Evolutionary conservation across 2,329 filamentous ascomycete species (phyloP), one percentile per base, ranked within the genome.

Genomic region (Xylogone sp.): DNA sequence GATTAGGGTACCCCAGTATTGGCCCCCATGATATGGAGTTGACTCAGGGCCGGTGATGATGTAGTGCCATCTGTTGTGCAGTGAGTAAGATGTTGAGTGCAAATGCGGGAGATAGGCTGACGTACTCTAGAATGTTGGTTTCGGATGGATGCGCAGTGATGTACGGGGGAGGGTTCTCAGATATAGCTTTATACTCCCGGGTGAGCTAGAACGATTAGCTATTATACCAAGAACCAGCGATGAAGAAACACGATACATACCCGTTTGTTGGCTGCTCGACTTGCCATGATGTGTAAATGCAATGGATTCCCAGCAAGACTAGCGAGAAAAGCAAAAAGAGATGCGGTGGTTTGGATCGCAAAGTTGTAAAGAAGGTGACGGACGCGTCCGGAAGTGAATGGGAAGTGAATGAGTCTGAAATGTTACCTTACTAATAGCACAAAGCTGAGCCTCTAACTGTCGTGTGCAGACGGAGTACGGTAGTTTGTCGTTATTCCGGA

Each of bases 1-100:
- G 59, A 95, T 86, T 47, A 99, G 79, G 1, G 93, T 97, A 45
- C 94, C 94, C 94, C 94, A 99, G 76, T 97, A 99, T 70, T 99
- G 94, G 44, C 94, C 94, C 65, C 86, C 85, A 63, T 95, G 84
- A 69, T 99, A 99, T 2, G 94, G 93, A 1, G 94, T 99, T 54
- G 92, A 83, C 55, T 95, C 91, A 29, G 94, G 93, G 2, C 94
- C 94, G 34, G 92, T 97, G 59, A 97, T 88, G 66, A 97, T 89
- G 74, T 95, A 96, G 73, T 96, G 90, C 90, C 90, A 96, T 73
- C 86, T 88, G 64, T 29, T 3, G n/a, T 16, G 42, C 47, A 45
- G 27, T 62, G 46, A 57, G 57, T 43, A 50, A n/a, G n/a, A n/a
- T 46, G 21, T 27, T 1, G 6, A 3, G 19, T 22, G n/a, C 42